Percentiles rank a stretch among this genome's conserved stretches.
Conservation (phyloP, 1,284 basidiomycete genomes). For the Irpex sp. region DNA sequence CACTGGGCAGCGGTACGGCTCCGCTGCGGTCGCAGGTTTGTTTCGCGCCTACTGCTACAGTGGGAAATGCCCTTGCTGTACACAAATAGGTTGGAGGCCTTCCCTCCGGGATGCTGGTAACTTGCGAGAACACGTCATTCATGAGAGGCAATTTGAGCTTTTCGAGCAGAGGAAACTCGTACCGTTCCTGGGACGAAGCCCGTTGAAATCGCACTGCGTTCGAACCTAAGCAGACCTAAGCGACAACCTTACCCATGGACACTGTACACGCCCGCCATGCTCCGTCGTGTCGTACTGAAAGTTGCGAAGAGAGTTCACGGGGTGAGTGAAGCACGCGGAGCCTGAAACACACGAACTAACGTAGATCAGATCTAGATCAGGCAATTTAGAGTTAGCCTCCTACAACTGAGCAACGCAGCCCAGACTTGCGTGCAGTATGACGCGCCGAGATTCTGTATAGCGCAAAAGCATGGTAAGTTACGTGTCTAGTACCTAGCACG, state of each 20-base stretch:
- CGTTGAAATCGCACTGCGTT: neutral
- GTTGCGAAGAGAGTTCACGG: neutral
- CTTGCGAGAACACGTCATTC: neutral
- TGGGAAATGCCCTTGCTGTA: neutral
- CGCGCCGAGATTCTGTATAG: too few relatives aligned
- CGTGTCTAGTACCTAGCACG: neutral
- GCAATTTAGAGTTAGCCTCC: neutral
- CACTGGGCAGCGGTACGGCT: neutral
- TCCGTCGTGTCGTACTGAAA: too few relatives aligned
- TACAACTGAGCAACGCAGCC: too few relatives aligned
- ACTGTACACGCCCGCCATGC: too few relatives aligned
- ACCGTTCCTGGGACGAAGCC: neutral
- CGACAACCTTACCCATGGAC: neutral
- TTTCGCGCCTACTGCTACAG: neutral
- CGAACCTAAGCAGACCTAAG: neutral
- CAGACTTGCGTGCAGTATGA: too few relatives aligned
- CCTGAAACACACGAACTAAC: neutral
- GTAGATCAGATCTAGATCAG: neutral
- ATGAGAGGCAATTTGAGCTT: conserved; percentile 1
- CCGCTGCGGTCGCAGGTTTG: neutral
- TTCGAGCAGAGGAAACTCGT: neutral
- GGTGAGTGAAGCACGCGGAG: neutral
- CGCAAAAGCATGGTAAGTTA: too few relatives aligned
- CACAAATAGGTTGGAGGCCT: too few relatives aligned
- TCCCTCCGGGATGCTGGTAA: neutral